Conservation (phyloP, 129 eudicot species). For the Cynara cardunculus region DNA sequence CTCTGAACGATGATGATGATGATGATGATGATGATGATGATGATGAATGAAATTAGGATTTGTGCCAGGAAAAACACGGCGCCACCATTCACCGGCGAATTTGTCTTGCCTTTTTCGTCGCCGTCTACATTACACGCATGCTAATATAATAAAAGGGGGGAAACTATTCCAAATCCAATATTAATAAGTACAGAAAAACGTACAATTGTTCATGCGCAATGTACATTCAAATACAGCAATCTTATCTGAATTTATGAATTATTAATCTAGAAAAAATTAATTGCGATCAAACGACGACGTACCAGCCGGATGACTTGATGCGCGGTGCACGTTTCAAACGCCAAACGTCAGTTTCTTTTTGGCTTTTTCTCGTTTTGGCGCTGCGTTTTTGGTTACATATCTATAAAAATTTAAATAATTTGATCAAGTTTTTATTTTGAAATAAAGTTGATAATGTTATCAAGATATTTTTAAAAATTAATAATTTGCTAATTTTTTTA, state of each 20-base stretch:
- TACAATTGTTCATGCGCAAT: neutral
- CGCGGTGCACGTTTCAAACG: conserved; percentile 11
- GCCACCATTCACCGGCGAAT: conserved; percentile 44
- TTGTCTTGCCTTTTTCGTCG: conserved; percentile 37
- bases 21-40: neutral
- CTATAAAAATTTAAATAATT: neutral
- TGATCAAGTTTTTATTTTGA: no score
- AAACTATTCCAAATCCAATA: neutral
- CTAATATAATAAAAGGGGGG: neutral
- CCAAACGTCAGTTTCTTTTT: neutral
- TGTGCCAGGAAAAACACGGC: conserved; percentile 31
- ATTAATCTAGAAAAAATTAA: neutral
- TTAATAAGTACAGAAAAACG: neutral
- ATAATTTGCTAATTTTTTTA: no score
- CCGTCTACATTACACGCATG: conserved; percentile 17
- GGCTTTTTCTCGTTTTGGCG: neutral
- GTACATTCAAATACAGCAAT: neutral
- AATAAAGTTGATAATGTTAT: no score
- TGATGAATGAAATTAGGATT: neutral
- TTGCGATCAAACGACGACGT: neutral
- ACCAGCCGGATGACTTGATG: neutral
- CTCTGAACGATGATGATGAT: neutral
- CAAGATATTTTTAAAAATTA: no score
- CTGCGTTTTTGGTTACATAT: neutral
- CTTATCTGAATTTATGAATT: neutral